These are phyloP conservation scores for Carallia brachiata DNA, from an alignment of 345 rosid species.

Conservation along the genomic window DNA sequence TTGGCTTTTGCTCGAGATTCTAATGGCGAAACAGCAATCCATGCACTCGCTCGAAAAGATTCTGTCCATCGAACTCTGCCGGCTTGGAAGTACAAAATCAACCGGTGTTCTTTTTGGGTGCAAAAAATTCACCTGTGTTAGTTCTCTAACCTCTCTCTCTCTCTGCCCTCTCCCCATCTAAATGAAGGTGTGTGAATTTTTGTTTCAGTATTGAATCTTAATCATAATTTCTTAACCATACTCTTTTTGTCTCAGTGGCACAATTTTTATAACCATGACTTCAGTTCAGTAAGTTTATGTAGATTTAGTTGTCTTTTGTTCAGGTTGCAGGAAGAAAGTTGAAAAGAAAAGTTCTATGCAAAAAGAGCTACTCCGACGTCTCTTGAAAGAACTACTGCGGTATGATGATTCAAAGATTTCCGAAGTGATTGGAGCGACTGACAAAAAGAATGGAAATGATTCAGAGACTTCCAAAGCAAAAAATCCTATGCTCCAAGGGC, in stretches of 20 bases:
- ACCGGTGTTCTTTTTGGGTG: too few relatives aligned
- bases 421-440: too few relatives aligned
- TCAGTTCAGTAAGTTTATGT: neutral
- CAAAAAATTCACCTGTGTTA: conserved; percentile 19
- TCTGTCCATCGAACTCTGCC: conserved; percentile 1
- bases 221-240: too few relatives aligned
- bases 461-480: too few relatives aligned
- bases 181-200: too few relatives aligned
- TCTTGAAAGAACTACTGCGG: conserved; percentile 28
- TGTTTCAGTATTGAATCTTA: too few relatives aligned
- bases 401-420: conserved; percentile 32
- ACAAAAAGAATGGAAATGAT: too few relatives aligned
- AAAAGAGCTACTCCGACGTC: conserved; percentile 35
- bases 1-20: conserved; percentile 12
- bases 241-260: too few relatives aligned
- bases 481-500: conserved; percentile 22
- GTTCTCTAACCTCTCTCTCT: neutral
- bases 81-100: conserved; percentile 15
- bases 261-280: neutral
- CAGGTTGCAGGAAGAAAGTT: conserved; percentile 25
- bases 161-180: neutral
- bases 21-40: conserved; percentile 12
- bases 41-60: conserved; percentile 20
- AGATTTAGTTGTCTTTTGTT: conserved; percentile 1
- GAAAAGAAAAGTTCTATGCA: conserved; percentile 23